Conservation (phyloP, 2,329 filamentous ascomycete genomes). For the Fusarium temperatum region DNA sequence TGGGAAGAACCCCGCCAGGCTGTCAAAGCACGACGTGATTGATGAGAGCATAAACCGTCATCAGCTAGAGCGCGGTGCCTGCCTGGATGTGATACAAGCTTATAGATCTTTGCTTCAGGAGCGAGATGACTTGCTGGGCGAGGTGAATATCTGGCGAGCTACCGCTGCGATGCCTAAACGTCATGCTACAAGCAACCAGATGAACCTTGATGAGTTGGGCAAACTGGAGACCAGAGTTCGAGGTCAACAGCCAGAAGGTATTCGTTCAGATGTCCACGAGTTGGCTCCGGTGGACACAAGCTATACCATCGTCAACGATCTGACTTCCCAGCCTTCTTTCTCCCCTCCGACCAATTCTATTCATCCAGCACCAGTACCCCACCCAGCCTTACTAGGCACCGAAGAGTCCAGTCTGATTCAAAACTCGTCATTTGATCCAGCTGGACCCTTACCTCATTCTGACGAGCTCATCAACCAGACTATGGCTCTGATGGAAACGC, state of each 20-base stretch:
- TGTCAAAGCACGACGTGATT: conserved; percentile 53
- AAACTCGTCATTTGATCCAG: neutral
- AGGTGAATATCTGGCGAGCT: conserved; percentile 38
- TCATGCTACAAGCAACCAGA: neutral
- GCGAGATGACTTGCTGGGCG: conserved; percentile 42
- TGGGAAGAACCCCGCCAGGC: conserved; percentile 47
- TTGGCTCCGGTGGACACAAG: neutral
- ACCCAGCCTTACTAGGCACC: neutral
- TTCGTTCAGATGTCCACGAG: neutral
- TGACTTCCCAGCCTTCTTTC: neutral
- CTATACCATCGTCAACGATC: neutral
- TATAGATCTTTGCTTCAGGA: conserved; percentile 37
- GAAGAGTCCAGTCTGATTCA: neutral
- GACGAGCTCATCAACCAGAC: neutral
- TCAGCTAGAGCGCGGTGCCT: conserved; percentile 34
- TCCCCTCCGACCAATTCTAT: neutral
- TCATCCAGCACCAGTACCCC: neutral
- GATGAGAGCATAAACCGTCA: conserved; percentile 48
- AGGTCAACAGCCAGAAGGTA: neutral
- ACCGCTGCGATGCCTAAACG: conserved; percentile 17
- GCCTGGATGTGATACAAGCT: conserved; percentile 23
- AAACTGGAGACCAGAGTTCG: neutral
- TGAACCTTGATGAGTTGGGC: neutral
- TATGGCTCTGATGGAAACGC: neutral
- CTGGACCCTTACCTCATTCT: neutral